Percentiles rank a stretch among this genome's conserved stretches.
Conservation (phyloP, 2,329 filamentous ascomycete species). For the Aspergillus sp. region DNA sequence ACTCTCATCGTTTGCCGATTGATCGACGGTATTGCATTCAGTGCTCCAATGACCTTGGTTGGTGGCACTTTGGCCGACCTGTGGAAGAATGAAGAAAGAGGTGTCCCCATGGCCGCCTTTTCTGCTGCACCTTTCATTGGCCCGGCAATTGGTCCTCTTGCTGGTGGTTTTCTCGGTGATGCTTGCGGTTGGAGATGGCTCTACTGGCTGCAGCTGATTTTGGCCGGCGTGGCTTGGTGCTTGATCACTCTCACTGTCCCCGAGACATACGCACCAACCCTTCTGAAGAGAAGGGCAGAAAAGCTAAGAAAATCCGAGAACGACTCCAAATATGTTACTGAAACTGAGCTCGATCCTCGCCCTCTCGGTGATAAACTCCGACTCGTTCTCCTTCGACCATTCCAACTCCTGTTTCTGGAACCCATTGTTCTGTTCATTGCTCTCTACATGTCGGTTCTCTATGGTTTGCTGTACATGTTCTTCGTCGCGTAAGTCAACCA, state of each 20-base stretch:
- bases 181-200: conserved; percentile 74
- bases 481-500: conserved; percentile 49
- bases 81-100: conserved; percentile 79
- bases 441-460: conserved; percentile 77
- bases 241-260: conserved; percentile 84
- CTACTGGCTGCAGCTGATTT: conserved; percentile 81
- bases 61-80: conserved; percentile 78
- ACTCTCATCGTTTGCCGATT: conserved; percentile 72
- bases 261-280: conserved; percentile 79
- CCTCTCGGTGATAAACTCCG: conserved; percentile 64
- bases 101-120: conserved; percentile 83
- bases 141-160: conserved; percentile 70
- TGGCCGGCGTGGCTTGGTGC: conserved; percentile 64
- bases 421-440: conserved; percentile 80
- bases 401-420: conserved; percentile 79
- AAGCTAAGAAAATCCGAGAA: conserved; percentile 68
- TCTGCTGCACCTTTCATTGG: conserved; percentile 78
- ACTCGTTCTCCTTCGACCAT: conserved; percentile 74
- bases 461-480: conserved; percentile 49
- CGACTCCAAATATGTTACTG: conserved; percentile 65
- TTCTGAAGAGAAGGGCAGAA: conserved; percentile 65
- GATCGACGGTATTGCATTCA: conserved; percentile 80
- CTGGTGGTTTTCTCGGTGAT: conserved; percentile 71
- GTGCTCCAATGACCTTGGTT: conserved; percentile 79
- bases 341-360: conserved; percentile 71